These are phyloP conservation scores for Sutorius australiensis DNA, from an alignment of 768 basidiomycete species.

Conservation along the genomic window DNA sequence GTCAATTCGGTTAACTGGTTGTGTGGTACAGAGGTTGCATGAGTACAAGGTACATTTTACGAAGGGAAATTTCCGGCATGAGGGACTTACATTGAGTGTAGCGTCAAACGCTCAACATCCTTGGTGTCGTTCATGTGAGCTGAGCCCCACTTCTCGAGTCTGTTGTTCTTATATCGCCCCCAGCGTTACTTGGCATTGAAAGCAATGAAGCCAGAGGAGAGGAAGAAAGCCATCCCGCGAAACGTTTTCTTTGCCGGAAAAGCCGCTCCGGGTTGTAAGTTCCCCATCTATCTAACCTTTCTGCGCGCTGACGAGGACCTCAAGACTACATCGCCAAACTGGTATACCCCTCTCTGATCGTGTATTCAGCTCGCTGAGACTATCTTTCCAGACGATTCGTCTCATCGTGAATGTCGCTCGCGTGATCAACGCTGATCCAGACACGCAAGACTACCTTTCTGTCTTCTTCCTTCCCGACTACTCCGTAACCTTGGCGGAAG, in stretches of 20 bases:
- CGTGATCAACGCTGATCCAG: constrained; percentile 66
- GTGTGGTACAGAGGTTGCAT: constrained; percentile 65
- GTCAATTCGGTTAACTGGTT: not conserved
- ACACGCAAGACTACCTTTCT: constrained; percentile 80
- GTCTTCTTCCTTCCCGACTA: constrained; percentile 98
- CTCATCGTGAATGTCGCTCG: constrained; percentile 89
- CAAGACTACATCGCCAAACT: constrained; percentile 90
- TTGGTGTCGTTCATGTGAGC: constrained; percentile 81
- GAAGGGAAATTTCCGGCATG: not conserved
- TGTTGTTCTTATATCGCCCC: not conserved
- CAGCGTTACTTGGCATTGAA: constrained; percentile 84
- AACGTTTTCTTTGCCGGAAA: constrained; percentile 98
- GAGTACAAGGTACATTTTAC: constrained; percentile 71
- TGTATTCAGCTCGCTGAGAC: not conserved
- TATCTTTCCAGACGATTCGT: constrained; percentile 65
- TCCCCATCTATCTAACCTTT: not conserved
- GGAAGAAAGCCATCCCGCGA: constrained; percentile 77
- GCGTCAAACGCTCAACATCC: constrained; percentile 93
- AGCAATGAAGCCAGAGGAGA: constrained; percentile 68
- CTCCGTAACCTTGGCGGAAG: constrained; percentile 76
- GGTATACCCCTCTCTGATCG: constrained; percentile 33
- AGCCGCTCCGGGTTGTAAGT: constrained; percentile 87
- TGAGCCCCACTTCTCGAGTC: not conserved
- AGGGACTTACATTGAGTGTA: constrained; percentile 25
- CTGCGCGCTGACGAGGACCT: constrained; percentile 3